Evolutionary conservation across 2,329 filamentous ascomycete species (phyloP), one percentile per base, ranked within the genome.

Genomic region (Cadophora gregata): DNA sequence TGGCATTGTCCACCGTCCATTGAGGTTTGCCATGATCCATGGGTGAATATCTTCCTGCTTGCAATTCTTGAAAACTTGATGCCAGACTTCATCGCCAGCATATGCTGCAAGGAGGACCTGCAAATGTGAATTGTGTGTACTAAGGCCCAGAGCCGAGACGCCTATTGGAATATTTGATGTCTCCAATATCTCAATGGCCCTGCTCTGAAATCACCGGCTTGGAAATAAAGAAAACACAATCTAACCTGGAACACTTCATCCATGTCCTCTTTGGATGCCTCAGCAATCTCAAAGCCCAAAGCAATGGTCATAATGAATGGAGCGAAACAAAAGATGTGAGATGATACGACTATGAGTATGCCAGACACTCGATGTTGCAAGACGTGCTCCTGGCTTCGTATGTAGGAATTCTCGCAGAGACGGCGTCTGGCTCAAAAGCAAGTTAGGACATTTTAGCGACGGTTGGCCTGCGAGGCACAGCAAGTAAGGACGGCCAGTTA

Each of bases 1-100:
- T 29, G 72, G 68, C 66, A 72, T 67, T 9, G 27, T 51, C 69
- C 68, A 73, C n/a, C 73, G 59, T 9, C 62, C 61, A 1, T 48
- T 58, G 1, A 75, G 36, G 6, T 59, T 33, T 10, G 56, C 48
- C 61, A 70, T 65, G 9, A 70, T 38, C 71, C 71, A 75, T 14
- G 66, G 58, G 51, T 70, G 63, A 0, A 71, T 51, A n/a, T 69
- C 67, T 19, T 70, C 58, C 9, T 65, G 16, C 1, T 66, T 60
- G 27, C 60, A 63, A 16, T 70, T 58, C 33, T 68, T 65, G 4
- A 70, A 56, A 10, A 69, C 36, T 4, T 38, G 36, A 38, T 51
- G 33, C 69, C 69, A 73, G 12, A 70, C 27, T 29, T 69, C 71
- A 33, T 73, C 71, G 5, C 65, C 53, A 21, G 25, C 64, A 42